phyloP scores from a whole-genome alignment of 2,329 filamentous ascomycete genomes.

The Cadophora luteo-olivacea region DNA sequence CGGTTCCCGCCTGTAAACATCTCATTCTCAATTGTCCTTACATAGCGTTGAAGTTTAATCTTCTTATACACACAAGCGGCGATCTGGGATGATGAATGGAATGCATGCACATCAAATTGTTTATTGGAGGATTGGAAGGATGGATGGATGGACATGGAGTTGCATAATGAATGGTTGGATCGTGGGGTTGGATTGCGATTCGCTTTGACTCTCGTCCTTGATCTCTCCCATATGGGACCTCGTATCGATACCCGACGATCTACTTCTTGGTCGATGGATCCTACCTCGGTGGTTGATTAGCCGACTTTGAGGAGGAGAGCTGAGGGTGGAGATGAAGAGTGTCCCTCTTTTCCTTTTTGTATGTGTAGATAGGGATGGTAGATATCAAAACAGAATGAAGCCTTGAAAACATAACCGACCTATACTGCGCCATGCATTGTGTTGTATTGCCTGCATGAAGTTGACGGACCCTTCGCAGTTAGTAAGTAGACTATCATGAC shows the following conservation, averaged over 20 bases:
- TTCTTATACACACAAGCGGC: conserved; percentile 21
- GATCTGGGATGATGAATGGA: conserved; percentile 22
- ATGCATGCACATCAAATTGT: conserved; percentile 22
- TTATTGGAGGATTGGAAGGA: conserved; percentile 17
- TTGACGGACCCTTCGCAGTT: no score
- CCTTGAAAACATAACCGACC: background rate
- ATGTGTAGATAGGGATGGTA: conserved; percentile 33
- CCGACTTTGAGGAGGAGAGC: conserved; percentile 31
- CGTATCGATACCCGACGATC: conserved; percentile 12
- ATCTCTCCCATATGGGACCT: conserved; percentile 7
- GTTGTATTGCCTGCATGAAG: no score
- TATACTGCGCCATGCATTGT: no score
- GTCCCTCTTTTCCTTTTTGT: conserved; percentile 19
- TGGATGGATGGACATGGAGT: conserved; percentile 25
- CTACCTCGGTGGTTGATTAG: conserved; percentile 30
- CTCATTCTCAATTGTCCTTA: conserved; percentile 19
- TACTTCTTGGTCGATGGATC: conserved; percentile 32
- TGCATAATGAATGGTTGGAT: conserved; percentile 33
- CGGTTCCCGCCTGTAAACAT: conserved; percentile 64
- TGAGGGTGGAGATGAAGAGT: background rate
- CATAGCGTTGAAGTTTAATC: conserved; percentile 32
- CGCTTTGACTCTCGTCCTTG: background rate
- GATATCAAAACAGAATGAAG: conserved; percentile 16
- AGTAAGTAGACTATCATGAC: no score
- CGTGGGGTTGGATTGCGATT: conserved; percentile 2